A percentile compares a stretch with the other conserved stretches of the same genome.
These are phyloP conservation scores for Tricholoma hemisulphureum DNA, from an alignment of 768 basidiomycete species.

Conservation along the genomic window DNA sequence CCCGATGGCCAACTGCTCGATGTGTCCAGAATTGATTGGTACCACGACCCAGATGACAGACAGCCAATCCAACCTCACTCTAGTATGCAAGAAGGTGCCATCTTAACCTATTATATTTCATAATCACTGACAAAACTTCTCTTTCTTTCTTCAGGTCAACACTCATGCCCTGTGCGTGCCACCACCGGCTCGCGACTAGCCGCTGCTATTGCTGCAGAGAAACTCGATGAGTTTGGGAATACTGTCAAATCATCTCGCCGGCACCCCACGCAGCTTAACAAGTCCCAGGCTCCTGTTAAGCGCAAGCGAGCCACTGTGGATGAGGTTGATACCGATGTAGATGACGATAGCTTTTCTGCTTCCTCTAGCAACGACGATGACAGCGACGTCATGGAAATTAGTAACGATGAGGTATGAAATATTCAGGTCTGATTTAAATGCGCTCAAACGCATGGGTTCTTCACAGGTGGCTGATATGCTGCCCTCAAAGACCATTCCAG, in stretches of 20 bases:
- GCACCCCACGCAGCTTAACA: neutral
- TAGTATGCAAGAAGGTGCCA: neutral
- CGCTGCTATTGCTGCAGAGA: neutral
- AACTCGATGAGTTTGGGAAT: neutral
- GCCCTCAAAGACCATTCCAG: neutral
- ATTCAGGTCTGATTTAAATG: neutral
- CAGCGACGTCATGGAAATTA: neutral
- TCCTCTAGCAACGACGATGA: neutral
- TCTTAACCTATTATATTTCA: no score
- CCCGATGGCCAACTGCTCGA: neutral
- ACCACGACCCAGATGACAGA: neutral
- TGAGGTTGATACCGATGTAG: neutral
- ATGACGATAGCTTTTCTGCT: neutral
- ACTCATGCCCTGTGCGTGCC: neutral
- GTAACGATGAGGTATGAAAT: neutral
- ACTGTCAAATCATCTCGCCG: neutral
- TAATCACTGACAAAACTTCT: neutral
- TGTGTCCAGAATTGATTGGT: neutral
- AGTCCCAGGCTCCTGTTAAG: neutral
- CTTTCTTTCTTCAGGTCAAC: neutral
- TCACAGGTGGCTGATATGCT: constrained; percentile 5
- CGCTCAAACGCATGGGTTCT: neutral
- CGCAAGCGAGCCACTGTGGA: neutral
- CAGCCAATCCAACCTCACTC: neutral
- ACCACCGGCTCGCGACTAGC: neutral